phyloP scores from a whole-genome alignment of 2,329 filamentous ascomycete genomes.

The Alternaria gansuensis region DNA sequence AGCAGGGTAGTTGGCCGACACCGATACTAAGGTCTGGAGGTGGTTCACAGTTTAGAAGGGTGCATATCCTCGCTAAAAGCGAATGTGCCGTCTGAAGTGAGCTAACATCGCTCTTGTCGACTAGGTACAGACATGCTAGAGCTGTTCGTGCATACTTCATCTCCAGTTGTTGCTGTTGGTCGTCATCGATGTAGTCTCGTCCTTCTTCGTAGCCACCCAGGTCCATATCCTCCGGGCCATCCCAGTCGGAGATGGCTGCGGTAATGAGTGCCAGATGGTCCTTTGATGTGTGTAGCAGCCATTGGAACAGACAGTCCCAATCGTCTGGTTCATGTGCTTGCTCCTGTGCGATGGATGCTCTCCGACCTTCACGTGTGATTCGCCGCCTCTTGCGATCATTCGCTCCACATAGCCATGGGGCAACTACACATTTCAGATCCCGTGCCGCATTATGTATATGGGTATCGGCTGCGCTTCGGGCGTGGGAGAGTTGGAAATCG shows the following conservation, averaged over 20 bases:
- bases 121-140: conserved; percentile 72
- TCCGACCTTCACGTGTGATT: conserved; percentile 48
- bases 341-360: conserved; percentile 51
- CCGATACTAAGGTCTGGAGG: conserved; percentile 59
- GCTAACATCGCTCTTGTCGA: conserved; percentile 67
- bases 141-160: conserved; percentile 72
- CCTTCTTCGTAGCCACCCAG: conserved; percentile 66
- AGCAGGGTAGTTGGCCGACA: conserved; percentile 55
- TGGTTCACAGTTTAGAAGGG: conserved; percentile 68
- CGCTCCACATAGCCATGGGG: conserved; percentile 76
- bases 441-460: conserved; percentile 61
- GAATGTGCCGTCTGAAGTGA: conserved; percentile 68
- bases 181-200: conserved; percentile 66
- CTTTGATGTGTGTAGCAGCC: conserved; percentile 69
- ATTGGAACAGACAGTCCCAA: conserved; percentile 75
- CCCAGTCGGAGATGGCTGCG: conserved; percentile 73
- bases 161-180: conserved; percentile 67
- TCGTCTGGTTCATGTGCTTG: conserved; percentile 53
- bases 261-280: conserved; percentile 70
- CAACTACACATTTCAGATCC: conserved; percentile 73
- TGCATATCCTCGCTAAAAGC: conserved; percentile 67
- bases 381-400: conserved; percentile 65
- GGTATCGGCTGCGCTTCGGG: conserved; percentile 22
- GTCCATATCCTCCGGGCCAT: conserved; percentile 75
- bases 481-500: conserved; percentile 63